Percentiles rank a stretch among this genome's conserved stretches.
Conservation (phyloP, 2,329 filamentous ascomycete species). For the Ascochyta fabae region DNA sequence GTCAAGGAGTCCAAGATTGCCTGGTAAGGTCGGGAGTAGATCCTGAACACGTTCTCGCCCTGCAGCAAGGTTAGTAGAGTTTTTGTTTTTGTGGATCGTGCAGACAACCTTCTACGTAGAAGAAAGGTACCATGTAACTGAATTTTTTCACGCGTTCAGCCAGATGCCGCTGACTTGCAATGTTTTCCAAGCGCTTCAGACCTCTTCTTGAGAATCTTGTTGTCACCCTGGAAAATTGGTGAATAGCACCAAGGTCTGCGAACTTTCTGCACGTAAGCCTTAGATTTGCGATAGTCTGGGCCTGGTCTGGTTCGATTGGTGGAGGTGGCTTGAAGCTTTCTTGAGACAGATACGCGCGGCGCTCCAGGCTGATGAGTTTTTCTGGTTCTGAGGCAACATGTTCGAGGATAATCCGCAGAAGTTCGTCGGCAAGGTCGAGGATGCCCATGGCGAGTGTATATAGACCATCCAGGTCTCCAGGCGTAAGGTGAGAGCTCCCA, state of each 20-base stretch:
- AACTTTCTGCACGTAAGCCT: conserved; percentile 53
- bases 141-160: conserved; percentile 64
- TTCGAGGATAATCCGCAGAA: conserved; percentile 59
- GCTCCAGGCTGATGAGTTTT: conserved; percentile 57
- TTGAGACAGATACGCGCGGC: conserved; percentile 58
- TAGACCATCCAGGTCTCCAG: conserved; percentile 36
- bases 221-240: conserved; percentile 60
- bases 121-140: conserved; percentile 66
- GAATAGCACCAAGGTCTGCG: conserved; percentile 57
- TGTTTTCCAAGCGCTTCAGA: conserved; percentile 56
- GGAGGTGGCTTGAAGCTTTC: conserved; percentile 58
- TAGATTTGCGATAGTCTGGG: conserved; percentile 40
- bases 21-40: conserved; percentile 46
- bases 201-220: conserved; percentile 59
- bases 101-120: conserved; percentile 60
- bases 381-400: conserved; percentile 60
- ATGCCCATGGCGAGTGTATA: conserved; percentile 42
- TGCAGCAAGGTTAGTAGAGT: conserved; percentile 35
- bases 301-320: conserved; percentile 51
- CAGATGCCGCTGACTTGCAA: conserved; percentile 58
- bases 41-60: conserved; percentile 51
- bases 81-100: not conserved
- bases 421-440: conserved; percentile 56
- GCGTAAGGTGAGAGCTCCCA: conserved; percentile 11
- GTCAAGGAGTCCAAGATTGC: conserved; percentile 47